Percentiles rank a stretch among this genome's conserved stretches.
Conservation (phyloP, 208 protist species). For the Trypanosoma conorhini region DNA sequence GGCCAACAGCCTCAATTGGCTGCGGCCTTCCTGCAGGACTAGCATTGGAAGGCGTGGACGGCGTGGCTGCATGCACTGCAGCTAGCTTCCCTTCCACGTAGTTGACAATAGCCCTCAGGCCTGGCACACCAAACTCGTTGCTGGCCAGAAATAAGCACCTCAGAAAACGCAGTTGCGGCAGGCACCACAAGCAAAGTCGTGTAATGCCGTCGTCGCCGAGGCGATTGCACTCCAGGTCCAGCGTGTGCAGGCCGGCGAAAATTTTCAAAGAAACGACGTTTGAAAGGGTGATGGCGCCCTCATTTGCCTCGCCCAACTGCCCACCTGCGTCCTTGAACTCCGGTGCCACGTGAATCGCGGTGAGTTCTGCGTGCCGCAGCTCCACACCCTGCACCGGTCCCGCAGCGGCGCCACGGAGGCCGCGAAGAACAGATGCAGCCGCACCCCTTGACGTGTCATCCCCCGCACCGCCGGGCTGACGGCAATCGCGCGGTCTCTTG, state of each 20-base stretch:
- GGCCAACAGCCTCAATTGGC: slow-evolving; percentile 22
- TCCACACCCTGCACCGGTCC: slow-evolving; percentile 1
- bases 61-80: not conserved
- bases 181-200: slow-evolving; percentile 2
- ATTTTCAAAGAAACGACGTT: not conserved
- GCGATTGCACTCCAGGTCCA: slow-evolving; percentile 33
- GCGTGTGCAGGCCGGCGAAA: not conserved
- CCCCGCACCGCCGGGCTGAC: not conserved
- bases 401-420: not conserved
- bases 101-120: slow-evolving; percentile 14
- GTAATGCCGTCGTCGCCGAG: slow-evolving; percentile 24
- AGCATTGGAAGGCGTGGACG: not conserved
- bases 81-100: not conserved
- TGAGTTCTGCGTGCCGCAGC: slow-evolving; percentile 13
- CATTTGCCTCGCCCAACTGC: not conserved
- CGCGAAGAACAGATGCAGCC: not conserved
- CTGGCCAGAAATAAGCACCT: slow-evolving; percentile 22
- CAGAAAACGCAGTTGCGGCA: slow-evolving; percentile 23
- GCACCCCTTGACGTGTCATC: not conserved
- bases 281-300: not conserved
- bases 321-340: not conserved
- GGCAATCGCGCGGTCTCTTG: not conserved
- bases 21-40: not conserved
- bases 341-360: not conserved
- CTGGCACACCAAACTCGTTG: slow-evolving; percentile 17